Base-by-base conservation (phyloP, 257 asterid genomes). In the Solanum microdontum region DNA sequence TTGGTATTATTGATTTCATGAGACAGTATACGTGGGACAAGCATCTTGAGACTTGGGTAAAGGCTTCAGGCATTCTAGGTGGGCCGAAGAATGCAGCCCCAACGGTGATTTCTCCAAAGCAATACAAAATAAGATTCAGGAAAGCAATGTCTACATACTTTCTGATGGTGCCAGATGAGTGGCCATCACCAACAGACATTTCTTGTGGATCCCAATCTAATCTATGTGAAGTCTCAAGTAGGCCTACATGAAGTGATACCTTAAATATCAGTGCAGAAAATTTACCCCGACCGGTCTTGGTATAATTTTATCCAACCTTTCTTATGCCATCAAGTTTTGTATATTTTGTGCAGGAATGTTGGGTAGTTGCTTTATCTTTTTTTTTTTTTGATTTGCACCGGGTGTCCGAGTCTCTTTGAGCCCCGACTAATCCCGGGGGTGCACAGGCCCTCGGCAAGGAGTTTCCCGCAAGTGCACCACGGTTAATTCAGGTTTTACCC, bases 21-120 rank as follows among this genome's bases (percentile, higher is more conserved):
- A 94, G 99, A 89, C 99, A 97, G 87, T 95, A 97, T 85, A 97
- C 99, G 14, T 95, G 99, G 99, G 99, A 97, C 93, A 97, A 97
- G 90, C 99, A 97, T 91, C 94, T 96, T 6, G 99, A 95, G 86
- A 95, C 98, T 3, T 97, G 99, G 99, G 98, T 96, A 23, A 96
- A 97, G 91, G 94, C 99, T 43, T 90, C 99, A 0, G 98, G 99
- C 30, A 95, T 97, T 82, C 99, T 97, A 36, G 99, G 99, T 17
- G 99, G 99, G 15, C 94, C 96, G 62, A 97, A 92, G 90, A 94
- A 95, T 75, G 91, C 95, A 26, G 66, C 95, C 0, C 99, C 99
- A 40, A 97, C 99, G 0, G 98, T 97, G 76, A 97, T 97, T 40
- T 97, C 99, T n/a, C 99, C 99, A 2, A 93, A 92, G 89, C 98